Evolutionary conservation across 1,139 yeast species (phyloP).

Genomic region (Trichomonascaceae sp.): DNA sequence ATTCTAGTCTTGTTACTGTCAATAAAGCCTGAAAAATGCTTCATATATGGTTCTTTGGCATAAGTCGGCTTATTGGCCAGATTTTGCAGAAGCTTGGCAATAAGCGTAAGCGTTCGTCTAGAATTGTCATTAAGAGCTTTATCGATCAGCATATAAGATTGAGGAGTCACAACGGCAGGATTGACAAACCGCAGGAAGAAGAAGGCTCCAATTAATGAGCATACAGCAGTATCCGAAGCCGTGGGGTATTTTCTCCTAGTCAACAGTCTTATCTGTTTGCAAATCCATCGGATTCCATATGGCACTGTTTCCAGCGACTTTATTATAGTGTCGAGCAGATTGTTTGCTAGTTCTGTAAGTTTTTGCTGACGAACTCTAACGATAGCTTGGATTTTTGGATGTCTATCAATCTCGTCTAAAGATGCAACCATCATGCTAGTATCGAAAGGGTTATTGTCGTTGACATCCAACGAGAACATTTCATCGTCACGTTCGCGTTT

Average conservation of each 20-base stretch:
- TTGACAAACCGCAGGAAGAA: constrained; percentile 78
- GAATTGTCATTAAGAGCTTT: constrained; percentile 38
- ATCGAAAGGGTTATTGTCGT: constrained; percentile 22
- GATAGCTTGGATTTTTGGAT: constrained; percentile 29
- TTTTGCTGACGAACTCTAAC: constrained; percentile 30
- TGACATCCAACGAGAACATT: constrained; percentile 12
- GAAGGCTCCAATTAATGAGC: constrained; percentile 64
- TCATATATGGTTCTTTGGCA: constrained; percentile 38
- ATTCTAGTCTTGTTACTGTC: constrained; percentile 31
- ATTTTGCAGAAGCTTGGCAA: constrained; percentile 82
- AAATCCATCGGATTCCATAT: constrained; percentile 63
- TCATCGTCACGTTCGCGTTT: constrained; percentile 17
- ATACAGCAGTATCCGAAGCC: constrained; percentile 49
- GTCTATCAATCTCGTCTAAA: constrained; percentile 31
- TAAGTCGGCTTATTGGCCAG: constrained; percentile 59
- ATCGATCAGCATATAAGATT: constrained; percentile 47
- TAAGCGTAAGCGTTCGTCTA: constrained; percentile 67
- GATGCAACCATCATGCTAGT: constrained; percentile 23
- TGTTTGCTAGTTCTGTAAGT: constrained; percentile 45
- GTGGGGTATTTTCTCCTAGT: constrained; percentile 65
- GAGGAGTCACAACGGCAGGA: constrained; percentile 91
- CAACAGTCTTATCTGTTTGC: constrained; percentile 61
- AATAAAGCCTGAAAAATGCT: constrained; percentile 29
- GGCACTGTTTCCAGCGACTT: constrained; percentile 58
- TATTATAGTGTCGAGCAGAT: constrained; percentile 57